These are phyloP conservation scores for Phaseolus lunatus DNA, from an alignment of 306 rosid species.

Conservation along the genomic window DNA sequence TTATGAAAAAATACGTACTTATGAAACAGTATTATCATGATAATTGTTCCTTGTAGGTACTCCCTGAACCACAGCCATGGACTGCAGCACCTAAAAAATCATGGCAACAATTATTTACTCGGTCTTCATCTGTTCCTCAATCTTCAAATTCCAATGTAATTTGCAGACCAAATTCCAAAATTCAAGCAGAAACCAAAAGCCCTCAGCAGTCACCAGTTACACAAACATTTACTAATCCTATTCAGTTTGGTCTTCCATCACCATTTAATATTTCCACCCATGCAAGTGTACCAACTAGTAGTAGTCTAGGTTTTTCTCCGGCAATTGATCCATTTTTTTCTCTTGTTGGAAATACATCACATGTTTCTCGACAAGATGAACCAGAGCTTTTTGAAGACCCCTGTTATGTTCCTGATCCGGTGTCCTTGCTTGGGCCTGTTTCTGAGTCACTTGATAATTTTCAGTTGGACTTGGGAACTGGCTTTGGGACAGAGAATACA, in stretches of 20 bases:
- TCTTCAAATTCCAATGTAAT: conserved; percentile 77
- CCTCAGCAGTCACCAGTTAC: conserved; percentile 64
- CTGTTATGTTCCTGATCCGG: conserved; percentile 88
- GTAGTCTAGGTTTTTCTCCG: conserved; percentile 88
- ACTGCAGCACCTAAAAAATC: conserved; percentile 78
- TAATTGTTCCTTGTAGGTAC: conserved; percentile 69
- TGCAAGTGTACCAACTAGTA: conserved; percentile 61
- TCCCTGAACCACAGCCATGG: conserved; percentile 69
- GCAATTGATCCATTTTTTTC: conserved; percentile 75
- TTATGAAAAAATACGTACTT: background rate
- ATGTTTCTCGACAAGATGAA: conserved; percentile 73
- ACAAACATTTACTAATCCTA: conserved; percentile 82
- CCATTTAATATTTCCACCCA: conserved; percentile 73
- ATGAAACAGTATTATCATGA: conserved; percentile 42
- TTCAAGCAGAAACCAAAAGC: conserved; percentile 66
- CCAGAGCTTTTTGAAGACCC: conserved; percentile 97
- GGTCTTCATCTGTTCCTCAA: conserved; percentile 68
- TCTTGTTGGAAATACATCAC: conserved; percentile 62
- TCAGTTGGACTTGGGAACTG: conserved; percentile 76
- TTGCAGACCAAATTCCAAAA: conserved; percentile 82
- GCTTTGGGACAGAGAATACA: conserved; percentile 65
- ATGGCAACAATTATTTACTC: conserved; percentile 97
- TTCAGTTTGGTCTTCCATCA: conserved; percentile 87
- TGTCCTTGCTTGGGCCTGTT: conserved; percentile 91
- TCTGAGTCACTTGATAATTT: conserved; percentile 95